Evolutionary conservation across 1,284 basidiomycete species (phyloP).

Genomic region (Pseudozyma thailandica): DNA sequence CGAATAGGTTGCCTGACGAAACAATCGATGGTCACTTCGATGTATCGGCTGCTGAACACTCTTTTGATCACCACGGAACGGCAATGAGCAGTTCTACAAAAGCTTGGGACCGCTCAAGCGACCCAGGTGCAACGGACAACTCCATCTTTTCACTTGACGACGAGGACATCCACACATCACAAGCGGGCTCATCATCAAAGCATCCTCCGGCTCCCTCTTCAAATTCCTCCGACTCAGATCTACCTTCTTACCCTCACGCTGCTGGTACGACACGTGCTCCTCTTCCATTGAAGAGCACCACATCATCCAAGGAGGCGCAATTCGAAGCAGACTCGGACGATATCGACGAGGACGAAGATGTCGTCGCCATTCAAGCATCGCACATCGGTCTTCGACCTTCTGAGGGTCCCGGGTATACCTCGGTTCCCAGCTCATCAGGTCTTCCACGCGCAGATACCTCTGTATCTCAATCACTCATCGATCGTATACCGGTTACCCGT

Average conservation of each 20-base stretch:
- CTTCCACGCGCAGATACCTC: constrained; percentile 21
- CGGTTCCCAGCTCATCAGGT: constrained; percentile 10
- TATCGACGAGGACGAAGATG: constrained; percentile 46
- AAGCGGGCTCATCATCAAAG: not conserved
- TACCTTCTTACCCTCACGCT: constrained; percentile 22
- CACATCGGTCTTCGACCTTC: constrained; percentile 21
- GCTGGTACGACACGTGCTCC: constrained; percentile 18
- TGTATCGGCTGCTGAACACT: no score
- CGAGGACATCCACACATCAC: constrained; percentile 7
- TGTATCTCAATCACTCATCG: constrained; percentile 36
- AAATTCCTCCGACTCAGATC: constrained; percentile 6
- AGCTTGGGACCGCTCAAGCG: constrained; percentile 2
- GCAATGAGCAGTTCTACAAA: constrained; percentile 15
- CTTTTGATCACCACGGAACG: no score
- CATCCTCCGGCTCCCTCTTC: constrained; percentile 1
- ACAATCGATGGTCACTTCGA: no score
- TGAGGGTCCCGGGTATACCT: constrained; percentile 8
- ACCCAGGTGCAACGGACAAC: constrained; percentile 1
- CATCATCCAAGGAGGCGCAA: constrained; percentile 65
- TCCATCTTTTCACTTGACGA: constrained; percentile 27
- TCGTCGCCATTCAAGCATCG: constrained; percentile 40
- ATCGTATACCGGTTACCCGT: constrained; percentile 26
- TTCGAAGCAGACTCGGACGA: constrained; percentile 68
- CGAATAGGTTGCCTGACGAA: no score
- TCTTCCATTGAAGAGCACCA: constrained; percentile 55